phyloP scores from a whole-genome alignment of 1,284 basidiomycete genomes.

The Cutaneotrichosporon mucoides region DNA sequence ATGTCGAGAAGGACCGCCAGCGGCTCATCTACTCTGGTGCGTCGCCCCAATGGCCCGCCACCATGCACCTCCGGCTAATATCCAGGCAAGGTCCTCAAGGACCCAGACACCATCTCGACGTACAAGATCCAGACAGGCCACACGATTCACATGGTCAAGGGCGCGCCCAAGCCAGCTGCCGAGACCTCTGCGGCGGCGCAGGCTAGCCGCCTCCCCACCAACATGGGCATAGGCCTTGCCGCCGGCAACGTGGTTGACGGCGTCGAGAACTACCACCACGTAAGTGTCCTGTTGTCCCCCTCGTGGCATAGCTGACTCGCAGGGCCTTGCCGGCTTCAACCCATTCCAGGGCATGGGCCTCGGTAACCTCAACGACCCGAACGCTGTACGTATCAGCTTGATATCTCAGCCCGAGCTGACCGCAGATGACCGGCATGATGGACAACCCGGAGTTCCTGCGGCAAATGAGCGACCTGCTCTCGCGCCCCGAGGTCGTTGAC shows the following conservation, averaged over 20 bases:
- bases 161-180: slow-evolving; percentile 58
- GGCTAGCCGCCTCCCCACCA: slow-evolving; percentile 58
- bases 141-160: slow-evolving; percentile 92
- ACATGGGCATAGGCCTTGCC: slow-evolving; percentile 79
- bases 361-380: slow-evolving; percentile 79
- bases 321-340: slow-evolving; percentile 61
- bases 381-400: slow-evolving; percentile 62
- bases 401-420: neutral
- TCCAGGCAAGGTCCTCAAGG: slow-evolving; percentile 56
- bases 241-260: slow-evolving; percentile 57
- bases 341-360: slow-evolving; percentile 78
- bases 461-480: slow-evolving; percentile 59
- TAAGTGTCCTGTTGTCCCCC: slow-evolving; percentile 13
- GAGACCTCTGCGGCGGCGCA: slow-evolving; percentile 23
- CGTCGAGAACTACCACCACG: slow-evolving; percentile 45
- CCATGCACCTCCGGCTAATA: neutral
- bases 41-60: neutral
- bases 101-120: slow-evolving; percentile 70
- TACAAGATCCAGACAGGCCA: slow-evolving; percentile 77
- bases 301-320: slow-evolving; percentile 11
- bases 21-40: slow-evolving; percentile 80
- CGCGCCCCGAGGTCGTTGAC: slow-evolving; percentile 75
- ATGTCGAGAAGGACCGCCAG: slow-evolving; percentile 79
- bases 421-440: slow-evolving; percentile 74
- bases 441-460: slow-evolving; percentile 72